Evolutionary conservation across 495 filamentous ascomycete genomes (phyloP), one percentile per base, ranked within the genome.

Genomic region (Neurospora sp.): DNA sequence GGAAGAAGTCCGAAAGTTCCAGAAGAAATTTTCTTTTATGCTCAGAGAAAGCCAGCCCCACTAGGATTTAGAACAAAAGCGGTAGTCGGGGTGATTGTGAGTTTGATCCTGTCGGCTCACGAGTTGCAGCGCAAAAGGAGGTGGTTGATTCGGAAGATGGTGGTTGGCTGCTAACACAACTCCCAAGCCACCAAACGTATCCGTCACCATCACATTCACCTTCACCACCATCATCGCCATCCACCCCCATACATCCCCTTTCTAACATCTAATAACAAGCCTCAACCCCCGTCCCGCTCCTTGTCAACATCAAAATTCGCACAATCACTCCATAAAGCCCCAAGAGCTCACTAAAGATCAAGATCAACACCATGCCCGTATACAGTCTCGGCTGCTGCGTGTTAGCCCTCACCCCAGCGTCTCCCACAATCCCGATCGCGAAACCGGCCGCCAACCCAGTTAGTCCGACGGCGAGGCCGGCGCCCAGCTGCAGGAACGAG

Each of bases 371-470:
- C 94, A 97, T 96, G 75, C 95, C 94, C 41, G 96, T 91, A 79
- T 94, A 98, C 35, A 97, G 88, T 68, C 94, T 88, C 16, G 91
- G 93, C 82, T 98, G 94, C 78, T 91, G 89, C 85, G 96, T 93
- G 78, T 93, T 95, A 42, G 92, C 91, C 71, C 94, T 88, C 71
- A 96, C 92, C 69, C 94, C 94, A 69, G 89, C 89, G 82, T 98
- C 96, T 68, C 95, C 94, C 9, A 97, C 92, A 70, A 96, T 88
- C 83, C 96, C 96, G 80, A 99, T 98, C 79, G 96, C 96, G 81
- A 99, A 99, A 79, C 93, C 96, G 84, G 96, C 96, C 84, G 96
- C 95, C 81, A 98, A 85, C 92, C 96, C 96, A 80, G 95, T 91
- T 72, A 99, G 87, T 86, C 96, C 96, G 83, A 99, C 96, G 78